These are phyloP conservation scores for Euphorbia tirucalli DNA, from an alignment of 345 rosid species.

Conservation along the genomic window DNA sequence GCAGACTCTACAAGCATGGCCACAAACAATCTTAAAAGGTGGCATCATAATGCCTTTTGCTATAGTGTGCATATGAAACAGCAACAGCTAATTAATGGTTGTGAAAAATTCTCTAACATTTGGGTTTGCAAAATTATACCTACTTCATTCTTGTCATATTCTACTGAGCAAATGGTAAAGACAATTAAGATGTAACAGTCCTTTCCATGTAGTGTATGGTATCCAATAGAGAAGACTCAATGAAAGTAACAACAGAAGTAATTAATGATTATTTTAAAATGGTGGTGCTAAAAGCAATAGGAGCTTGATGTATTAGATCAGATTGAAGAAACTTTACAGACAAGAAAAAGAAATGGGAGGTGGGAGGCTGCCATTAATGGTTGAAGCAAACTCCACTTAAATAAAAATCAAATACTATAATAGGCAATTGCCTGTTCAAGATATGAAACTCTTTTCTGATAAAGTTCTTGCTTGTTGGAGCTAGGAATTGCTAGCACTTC, in stretches of 20 bases:
- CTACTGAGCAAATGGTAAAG: not conserved
- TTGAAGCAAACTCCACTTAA: too few species aligned
- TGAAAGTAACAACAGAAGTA: not conserved
- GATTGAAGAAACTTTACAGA: not conserved
- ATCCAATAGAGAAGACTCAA: not conserved
- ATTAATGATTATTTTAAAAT: not conserved
- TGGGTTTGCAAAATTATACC: not conserved
- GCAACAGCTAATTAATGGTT: too few species aligned
- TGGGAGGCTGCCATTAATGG: too few species aligned
- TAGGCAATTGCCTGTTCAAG: conserved; percentile 70
- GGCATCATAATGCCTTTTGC: not conserved
- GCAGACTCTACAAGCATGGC: not conserved
- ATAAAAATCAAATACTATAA: not conserved
- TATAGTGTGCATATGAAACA: not conserved
- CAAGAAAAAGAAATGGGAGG: too few species aligned
- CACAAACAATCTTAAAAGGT: not conserved
- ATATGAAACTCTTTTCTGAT: conserved; percentile 64
- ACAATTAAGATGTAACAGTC: not conserved
- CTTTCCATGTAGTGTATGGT: not conserved
- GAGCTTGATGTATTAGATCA: not conserved
- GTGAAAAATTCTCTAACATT: too few species aligned
- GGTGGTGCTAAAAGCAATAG: not conserved
- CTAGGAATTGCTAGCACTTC: conserved; percentile 88
- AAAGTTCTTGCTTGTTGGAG: conserved; percentile 53
- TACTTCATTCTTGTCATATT: not conserved